These are phyloP conservation scores for Phytophthora pisi DNA, from an alignment of 352 stramenopile genomes.

Conservation along the genomic window DNA sequence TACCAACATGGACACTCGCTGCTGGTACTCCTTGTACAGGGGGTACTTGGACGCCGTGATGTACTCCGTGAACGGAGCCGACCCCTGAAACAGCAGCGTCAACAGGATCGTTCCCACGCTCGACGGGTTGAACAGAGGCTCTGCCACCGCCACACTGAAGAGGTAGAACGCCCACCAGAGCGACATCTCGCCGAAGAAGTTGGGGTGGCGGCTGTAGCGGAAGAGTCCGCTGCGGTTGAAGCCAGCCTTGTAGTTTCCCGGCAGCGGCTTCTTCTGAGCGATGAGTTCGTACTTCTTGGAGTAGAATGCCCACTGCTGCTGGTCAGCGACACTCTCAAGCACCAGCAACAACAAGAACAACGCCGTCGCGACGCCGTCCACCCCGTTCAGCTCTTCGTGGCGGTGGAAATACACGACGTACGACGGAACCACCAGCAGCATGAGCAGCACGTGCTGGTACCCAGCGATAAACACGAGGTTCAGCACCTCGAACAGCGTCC, in stretches of 20 bases:
- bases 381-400: conserved; percentile 49
- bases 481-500: conserved; percentile 87
- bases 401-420: conserved; percentile 69
- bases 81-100: conserved; percentile 90
- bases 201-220: conserved; percentile 92
- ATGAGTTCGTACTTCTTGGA: conserved; percentile 80
- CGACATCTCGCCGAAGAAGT: conserved; percentile 92
- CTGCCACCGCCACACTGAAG: conserved; percentile 79
- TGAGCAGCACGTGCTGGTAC: conserved; percentile 90
- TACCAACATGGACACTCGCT: conserved; percentile 64
- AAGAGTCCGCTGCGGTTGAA: conserved; percentile 91
- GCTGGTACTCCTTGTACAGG: conserved; percentile 88
- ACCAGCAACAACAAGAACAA: conserved; percentile 77
- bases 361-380: conserved; percentile 63
- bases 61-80: conserved; percentile 89
- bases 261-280: conserved; percentile 60
- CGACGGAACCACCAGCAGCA: conserved; percentile 76
- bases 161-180: conserved; percentile 93
- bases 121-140: conserved; percentile 72
- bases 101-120: conserved; percentile 80
- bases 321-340: conserved; percentile 90
- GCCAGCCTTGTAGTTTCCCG: conserved; percentile 67
- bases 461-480: conserved; percentile 92
- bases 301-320: conserved; percentile 94
- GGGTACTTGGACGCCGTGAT: conserved; percentile 92